A percentile compares a stretch with the other conserved stretches of the same genome.
phyloP scores from a whole-genome alignment of 192 early-diverging fungal species.

The Phlyctochytrium planicorne region DNA sequence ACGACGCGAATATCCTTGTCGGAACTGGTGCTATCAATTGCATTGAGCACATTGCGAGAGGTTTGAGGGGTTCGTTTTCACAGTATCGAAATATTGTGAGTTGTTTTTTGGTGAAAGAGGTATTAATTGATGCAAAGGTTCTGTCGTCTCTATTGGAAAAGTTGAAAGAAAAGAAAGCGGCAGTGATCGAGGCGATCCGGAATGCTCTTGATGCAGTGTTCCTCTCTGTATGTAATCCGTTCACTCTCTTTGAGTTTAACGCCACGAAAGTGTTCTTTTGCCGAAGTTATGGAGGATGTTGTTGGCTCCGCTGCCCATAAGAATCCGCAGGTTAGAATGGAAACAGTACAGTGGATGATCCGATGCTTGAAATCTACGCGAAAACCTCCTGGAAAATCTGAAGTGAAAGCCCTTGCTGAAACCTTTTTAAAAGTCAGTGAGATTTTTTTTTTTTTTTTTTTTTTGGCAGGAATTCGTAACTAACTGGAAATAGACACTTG shows the following conservation, averaged over 20 bases:
- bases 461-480: no score
- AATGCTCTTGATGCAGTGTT: conserved; percentile 84
- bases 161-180: conserved; percentile 92
- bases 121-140: conserved; percentile 50
- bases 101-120: background rate
- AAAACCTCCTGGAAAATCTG: conserved; percentile 71
- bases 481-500: conserved; percentile 49
- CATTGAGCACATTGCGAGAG: conserved; percentile 76
- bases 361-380: conserved; percentile 73
- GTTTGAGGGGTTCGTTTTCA: conserved; percentile 76
- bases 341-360: conserved; percentile 70
- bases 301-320: conserved; percentile 73
- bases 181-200: conserved; percentile 80
- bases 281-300: conserved; percentile 79
- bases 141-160: conserved; percentile 79
- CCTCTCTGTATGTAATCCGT: conserved; percentile 48
- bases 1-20: conserved; percentile 87
- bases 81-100: conserved; percentile 65
- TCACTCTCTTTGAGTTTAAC: conserved; percentile 2
- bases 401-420: conserved; percentile 78
- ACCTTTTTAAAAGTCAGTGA: conserved; percentile 59
- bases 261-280: conserved; percentile 30
- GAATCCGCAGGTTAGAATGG: conserved; percentile 87
- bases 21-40: conserved; percentile 77
- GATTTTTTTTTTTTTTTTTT: background rate